Evolutionary conservation across 805 yeast genomes (phyloP), one percentile per base, ranked within the genome.

Genomic region (Pachysolen tannophilus): DNA sequence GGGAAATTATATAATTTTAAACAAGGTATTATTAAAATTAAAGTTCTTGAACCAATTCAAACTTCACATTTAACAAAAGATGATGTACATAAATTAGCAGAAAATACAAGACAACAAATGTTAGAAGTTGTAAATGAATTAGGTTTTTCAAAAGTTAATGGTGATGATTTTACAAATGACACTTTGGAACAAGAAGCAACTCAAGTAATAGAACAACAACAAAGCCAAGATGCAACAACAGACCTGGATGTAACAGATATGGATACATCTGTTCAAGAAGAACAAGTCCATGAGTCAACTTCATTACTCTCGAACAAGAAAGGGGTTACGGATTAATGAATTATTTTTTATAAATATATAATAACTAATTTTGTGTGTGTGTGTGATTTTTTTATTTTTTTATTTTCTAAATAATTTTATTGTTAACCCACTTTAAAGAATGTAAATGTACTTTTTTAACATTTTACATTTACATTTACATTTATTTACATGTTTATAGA

Each of bases 21-120:
- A 47, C 47, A 72, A 24, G 98, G 98, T 36, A 76, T 74, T 34
- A 83, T 92, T 47, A 65, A 66, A 29, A 72, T 88, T 39, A 80
- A 75, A 46, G 95, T 92, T 8, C 67, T 92, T 42, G 82, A 82
- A 36, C 96, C 97, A 25, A 67, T 90, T 40, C 53, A 72, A 8
- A 86, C 97, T 8, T 71, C 66, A 15, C 79, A 79, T 16, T 54
- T 85, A 48, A 72, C 80, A 14, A 69, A 77, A 35, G 88, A 78
- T 11, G 86, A 86, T 42, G 82, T 92, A 29, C 64, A 72, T 35
- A 67, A 55, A 3, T 70, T 90, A 37, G 60, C 78, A 27, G 68
- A 65, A 14, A 56, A 65, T n/a, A 69, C 79, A 8, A 66, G 82
- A 47, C 65, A 64, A 0, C 51, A 54, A 20, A 88, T 90, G 95